Evolutionary conservation across 148 eudicot genomes (phyloP).

Genomic region (Rhododendron griersonianum): DNA sequence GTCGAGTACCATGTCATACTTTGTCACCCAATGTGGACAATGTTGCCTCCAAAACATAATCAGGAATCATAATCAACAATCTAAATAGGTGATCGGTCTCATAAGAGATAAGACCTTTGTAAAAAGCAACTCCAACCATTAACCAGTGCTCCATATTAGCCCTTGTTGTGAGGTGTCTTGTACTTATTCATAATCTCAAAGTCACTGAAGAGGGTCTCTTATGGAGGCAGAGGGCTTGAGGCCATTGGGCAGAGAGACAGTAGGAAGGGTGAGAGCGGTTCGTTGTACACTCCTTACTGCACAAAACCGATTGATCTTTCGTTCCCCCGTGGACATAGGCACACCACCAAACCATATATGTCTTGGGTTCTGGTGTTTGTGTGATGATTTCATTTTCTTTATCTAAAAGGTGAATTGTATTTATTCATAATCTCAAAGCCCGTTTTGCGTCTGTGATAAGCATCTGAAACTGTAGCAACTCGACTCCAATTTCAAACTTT

Average conservation of each 20-base stretch:
- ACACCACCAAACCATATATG: background rate
- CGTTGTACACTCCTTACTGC: background rate
- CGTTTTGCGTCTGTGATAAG: background rate
- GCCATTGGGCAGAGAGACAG: background rate
- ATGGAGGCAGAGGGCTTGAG: background rate
- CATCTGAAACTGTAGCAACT: background rate
- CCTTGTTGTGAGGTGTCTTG: background rate
- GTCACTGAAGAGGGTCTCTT: background rate
- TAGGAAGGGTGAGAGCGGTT: background rate
- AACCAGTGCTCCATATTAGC: background rate
- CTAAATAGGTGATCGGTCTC: background rate
- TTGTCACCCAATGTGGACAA: background rate
- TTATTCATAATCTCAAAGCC: background rate
- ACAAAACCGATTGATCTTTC: background rate
- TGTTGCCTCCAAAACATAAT: background rate
- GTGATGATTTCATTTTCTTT: background rate
- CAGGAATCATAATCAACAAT: background rate
- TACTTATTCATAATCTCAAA: background rate
- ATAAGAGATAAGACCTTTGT: background rate
- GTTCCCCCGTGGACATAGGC: background rate
- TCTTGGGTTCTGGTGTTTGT: background rate
- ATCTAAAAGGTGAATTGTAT: background rate
- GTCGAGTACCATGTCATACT: background rate
- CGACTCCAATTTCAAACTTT: background rate
- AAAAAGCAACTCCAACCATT: background rate